A percentile compares a stretch with the other conserved stretches of the same genome.
These are phyloP conservation scores for Pelargonium nanum DNA, from an alignment of 345 rosid species.

Conservation along the genomic window DNA sequence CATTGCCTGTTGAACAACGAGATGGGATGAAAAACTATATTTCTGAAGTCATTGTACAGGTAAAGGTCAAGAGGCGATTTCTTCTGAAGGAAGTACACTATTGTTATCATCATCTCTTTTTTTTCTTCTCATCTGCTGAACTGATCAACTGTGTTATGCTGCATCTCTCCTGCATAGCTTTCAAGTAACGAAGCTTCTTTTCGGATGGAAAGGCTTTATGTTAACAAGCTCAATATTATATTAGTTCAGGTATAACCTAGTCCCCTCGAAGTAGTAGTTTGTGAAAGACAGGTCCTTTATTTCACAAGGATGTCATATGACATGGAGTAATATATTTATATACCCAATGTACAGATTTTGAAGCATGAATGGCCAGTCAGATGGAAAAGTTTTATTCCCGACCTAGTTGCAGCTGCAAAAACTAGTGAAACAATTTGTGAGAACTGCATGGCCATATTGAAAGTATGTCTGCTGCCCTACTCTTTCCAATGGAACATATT, in stretches of 20 bases:
- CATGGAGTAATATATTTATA: background rate
- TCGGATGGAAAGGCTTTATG: slow-evolving; percentile 77
- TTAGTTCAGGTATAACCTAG: slow-evolving; percentile 68
- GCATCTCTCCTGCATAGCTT: slow-evolving; percentile 32
- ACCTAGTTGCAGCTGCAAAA: slow-evolving; percentile 97
- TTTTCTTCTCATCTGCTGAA: background rate
- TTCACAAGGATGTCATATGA: background rate
- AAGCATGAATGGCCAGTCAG: slow-evolving; percentile 99
- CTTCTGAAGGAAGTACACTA: background rate
- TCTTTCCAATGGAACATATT: slow-evolving; percentile 2
- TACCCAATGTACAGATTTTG: slow-evolving; percentile 65
- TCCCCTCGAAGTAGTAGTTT: background rate
- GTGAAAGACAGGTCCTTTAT: background rate
- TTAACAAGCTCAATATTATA: slow-evolving; percentile 87
- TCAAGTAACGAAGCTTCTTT: slow-evolving; percentile 84
- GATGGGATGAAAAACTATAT: slow-evolving; percentile 99
- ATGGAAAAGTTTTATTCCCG: slow-evolving; percentile 97
- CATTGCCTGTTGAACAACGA: slow-evolving; percentile 86
- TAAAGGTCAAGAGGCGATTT: slow-evolving; percentile 10
- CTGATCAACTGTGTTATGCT: background rate
- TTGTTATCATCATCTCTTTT: background rate
- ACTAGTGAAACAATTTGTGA: slow-evolving; percentile 99
- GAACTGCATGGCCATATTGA: slow-evolving; percentile 94
- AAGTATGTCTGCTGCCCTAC: slow-evolving; percentile 35
- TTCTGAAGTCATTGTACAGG: slow-evolving; percentile 98